These are phyloP conservation scores for Aspergillus sp. DNA, from an alignment of 2,329 filamentous ascomycete species.

Conservation along the genomic window DNA sequence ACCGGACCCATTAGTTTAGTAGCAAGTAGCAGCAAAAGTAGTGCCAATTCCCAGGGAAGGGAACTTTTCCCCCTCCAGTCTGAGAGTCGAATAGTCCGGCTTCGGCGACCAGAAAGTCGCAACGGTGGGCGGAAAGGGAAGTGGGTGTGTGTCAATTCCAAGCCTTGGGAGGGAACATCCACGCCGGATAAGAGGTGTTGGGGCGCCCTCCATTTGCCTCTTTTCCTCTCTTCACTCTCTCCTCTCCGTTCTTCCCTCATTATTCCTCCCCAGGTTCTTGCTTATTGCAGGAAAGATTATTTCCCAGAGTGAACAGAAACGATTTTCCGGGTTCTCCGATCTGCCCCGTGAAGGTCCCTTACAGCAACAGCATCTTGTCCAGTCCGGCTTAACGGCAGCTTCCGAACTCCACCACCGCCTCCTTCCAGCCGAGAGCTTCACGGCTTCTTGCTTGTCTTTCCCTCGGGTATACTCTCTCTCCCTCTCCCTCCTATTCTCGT, in stretches of 20 bases:
- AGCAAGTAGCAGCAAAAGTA: too few relatives aligned
- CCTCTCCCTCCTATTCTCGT: neutral
- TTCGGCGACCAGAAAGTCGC: slow-evolving; percentile 28
- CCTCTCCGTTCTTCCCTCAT: slow-evolving; percentile 12
- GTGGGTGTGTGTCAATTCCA: slow-evolving; percentile 9
- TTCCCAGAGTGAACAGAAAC: slow-evolving; percentile 5
- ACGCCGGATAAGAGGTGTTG: slow-evolving; percentile 22
- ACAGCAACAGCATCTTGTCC: slow-evolving; percentile 1
- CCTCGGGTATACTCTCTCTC: slow-evolving; percentile 31
- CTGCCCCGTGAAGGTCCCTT: slow-evolving; percentile 19
- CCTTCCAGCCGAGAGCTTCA: slow-evolving; percentile 37
- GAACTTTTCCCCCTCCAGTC: too few relatives aligned
- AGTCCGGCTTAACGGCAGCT: slow-evolving; percentile 16
- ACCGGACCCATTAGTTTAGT: neutral
- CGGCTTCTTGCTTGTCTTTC: slow-evolving; percentile 16
- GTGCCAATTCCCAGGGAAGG: too few relatives aligned
- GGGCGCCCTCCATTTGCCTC: slow-evolving; percentile 1
- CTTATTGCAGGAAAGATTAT: slow-evolving; percentile 15
- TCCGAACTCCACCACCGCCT: slow-evolving; percentile 32
- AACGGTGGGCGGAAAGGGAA: slow-evolving; percentile 26
- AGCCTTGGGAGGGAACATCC: slow-evolving; percentile 15
- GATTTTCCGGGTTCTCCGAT: slow-evolving; percentile 27
- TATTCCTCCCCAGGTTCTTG: slow-evolving; percentile 8
- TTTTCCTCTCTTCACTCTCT: slow-evolving; percentile 2
- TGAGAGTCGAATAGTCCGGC: slow-evolving; percentile 18